phyloP scores from a whole-genome alignment of 129 eudicot species.

The Chrysanthemum makinoi region DNA sequence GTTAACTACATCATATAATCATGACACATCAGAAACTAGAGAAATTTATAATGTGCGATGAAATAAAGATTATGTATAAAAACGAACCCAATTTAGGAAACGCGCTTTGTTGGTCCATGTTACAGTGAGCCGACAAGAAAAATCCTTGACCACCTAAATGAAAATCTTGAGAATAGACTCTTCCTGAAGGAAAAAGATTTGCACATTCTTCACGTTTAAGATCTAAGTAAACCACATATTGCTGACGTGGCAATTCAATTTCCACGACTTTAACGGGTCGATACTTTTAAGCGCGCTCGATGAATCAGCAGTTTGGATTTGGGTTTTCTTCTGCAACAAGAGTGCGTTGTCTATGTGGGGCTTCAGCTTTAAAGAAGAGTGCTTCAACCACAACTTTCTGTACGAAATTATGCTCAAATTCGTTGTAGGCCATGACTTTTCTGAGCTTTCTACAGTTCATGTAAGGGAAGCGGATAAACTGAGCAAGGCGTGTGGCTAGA shows the following conservation, averaged over 20 bases:
- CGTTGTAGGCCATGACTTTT: no score
- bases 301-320: conserved; percentile 41
- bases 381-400: no score
- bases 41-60: no score
- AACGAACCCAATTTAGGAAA: not conserved
- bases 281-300: conserved; percentile 75
- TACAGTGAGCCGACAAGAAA: conserved; percentile 52
- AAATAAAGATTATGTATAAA: no score
- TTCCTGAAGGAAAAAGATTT: conserved; percentile 43
- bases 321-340: no score
- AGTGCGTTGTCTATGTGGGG: no score
- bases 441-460: conserved; percentile 74
- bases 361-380: no score
- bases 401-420: no score
- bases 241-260: conserved; percentile 68
- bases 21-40: no score
- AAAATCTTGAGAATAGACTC: conserved; percentile 52
- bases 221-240: conserved; percentile 61
- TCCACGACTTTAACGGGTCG: conserved; percentile 73
- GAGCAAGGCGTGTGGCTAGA: conserved; percentile 58
- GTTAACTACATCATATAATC: no score
- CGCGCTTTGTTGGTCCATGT: conserved; percentile 53
- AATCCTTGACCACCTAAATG: conserved; percentile 56
- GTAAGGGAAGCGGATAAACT: conserved; percentile 69
- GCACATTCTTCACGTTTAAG: conserved; percentile 44